Conservation (phyloP, 768 basidiomycete genomes). For the Gyrodon lividus region DNA sequence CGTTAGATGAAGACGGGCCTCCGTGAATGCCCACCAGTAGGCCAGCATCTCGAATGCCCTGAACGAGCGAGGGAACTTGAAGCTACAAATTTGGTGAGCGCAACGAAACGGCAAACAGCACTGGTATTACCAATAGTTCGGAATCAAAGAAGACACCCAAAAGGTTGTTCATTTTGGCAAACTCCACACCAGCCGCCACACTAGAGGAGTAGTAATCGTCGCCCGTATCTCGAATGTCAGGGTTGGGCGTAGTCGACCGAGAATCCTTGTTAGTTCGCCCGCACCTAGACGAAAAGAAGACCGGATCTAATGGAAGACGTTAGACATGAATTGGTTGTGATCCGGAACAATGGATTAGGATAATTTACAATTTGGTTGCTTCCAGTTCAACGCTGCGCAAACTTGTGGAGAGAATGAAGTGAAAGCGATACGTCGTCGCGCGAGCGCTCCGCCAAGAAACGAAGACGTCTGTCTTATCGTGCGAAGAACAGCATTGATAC, state of each 20-base stretch:
- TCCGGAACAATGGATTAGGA: constrained; percentile 19
- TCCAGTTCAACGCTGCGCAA: constrained; percentile 94
- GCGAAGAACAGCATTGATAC: constrained; percentile 82
- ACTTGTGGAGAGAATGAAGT: constrained; percentile 89
- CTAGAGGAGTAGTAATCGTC: constrained; percentile 56
- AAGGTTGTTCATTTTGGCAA: constrained; percentile 89
- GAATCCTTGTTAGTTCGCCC: constrained; percentile 52
- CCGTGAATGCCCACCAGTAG: constrained; percentile 86
- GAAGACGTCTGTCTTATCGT: constrained; percentile 73
- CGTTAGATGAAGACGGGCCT: constrained; percentile 40
- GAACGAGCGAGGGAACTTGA: constrained; percentile 86
- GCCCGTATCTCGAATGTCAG: constrained; percentile 41
- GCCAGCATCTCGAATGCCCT: constrained; percentile 85
- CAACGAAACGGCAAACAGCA: constrained; percentile 10
- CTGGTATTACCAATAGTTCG: constrained; percentile 67
- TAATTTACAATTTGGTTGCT: constrained; percentile 92
- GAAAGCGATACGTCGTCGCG: constrained; percentile 83
- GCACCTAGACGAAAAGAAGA: constrained; percentile 91
- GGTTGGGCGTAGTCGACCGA: constrained; percentile 38
- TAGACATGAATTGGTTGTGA: constrained; percentile 16
- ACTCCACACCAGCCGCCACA: constrained; percentile 89
- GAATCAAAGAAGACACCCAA: constrained; percentile 90
- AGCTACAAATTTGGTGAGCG: constrained; percentile 38
- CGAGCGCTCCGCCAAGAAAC: constrained; percentile 46
- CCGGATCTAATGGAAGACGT: constrained; percentile 64